Percentiles rank a stretch among this genome's conserved stretches.
Conservation (phyloP, 352 stramenopile genomes). For the Globisporangium uncinulatum region DNA sequence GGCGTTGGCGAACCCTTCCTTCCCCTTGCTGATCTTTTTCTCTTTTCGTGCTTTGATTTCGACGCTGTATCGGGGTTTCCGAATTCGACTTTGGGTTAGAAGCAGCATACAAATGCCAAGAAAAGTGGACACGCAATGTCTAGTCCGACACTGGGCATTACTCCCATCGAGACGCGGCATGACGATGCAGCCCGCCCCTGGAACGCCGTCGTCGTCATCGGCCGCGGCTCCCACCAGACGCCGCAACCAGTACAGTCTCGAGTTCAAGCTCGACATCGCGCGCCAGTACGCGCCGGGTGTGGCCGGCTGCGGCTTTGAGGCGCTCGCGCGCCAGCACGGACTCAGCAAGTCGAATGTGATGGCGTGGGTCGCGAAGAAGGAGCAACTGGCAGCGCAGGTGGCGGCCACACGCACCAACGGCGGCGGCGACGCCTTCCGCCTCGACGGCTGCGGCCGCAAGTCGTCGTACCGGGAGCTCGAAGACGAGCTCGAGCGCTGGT, state of each 20-base stretch:
- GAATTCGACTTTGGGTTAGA: too few species aligned
- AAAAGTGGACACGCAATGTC: too few species aligned
- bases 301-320: slow-evolving; percentile 10
- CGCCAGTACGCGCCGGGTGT: slow-evolving; percentile 11
- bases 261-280: slow-evolving; percentile 17
- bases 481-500: slow-evolving; percentile 13
- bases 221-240: neutral
- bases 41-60: too few species aligned
- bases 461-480: slow-evolving; percentile 12
- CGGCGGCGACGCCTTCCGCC: slow-evolving; percentile 6
- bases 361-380: slow-evolving; percentile 13
- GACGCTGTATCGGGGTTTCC: too few species aligned
- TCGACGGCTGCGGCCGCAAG: slow-evolving; percentile 16
- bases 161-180: too few species aligned
- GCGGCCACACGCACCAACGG: slow-evolving; percentile 1
- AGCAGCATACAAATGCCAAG: too few species aligned
- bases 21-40: too few species aligned
- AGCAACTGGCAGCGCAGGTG: slow-evolving; percentile 7
- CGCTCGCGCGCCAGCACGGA: slow-evolving; percentile 13
- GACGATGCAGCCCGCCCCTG: too few species aligned
- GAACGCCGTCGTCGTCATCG: neutral
- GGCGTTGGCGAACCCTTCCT: neutral
- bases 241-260: slow-evolving; percentile 20
- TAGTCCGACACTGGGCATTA: too few species aligned
- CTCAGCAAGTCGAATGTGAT: slow-evolving; percentile 17